A percentile compares a stretch with the other conserved stretches of the same genome.
Conservation (phyloP, 2,329 filamentous ascomycete species). For the Fusarium sp. region DNA sequence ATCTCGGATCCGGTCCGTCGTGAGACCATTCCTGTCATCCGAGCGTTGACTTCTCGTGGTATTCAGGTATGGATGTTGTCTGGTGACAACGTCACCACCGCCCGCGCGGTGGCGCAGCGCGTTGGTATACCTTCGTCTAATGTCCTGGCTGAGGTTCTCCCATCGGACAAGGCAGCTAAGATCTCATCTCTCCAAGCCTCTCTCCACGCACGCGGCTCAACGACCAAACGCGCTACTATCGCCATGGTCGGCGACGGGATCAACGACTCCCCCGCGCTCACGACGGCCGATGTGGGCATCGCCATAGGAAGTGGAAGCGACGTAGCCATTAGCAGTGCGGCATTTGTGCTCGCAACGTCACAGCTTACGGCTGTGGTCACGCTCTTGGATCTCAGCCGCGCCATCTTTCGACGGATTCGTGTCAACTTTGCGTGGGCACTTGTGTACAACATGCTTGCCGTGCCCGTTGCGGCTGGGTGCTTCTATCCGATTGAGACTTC, state of each 20-base stretch:
- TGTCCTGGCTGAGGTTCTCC: constrained; percentile 88
- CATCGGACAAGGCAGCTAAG: constrained; percentile 81
- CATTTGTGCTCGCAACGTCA: constrained; percentile 82
- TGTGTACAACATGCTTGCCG: constrained; percentile 80
- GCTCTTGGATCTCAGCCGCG: constrained; percentile 74
- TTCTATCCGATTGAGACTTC: constrained; percentile 68
- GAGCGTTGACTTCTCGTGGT: constrained; percentile 69
- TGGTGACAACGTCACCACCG: constrained; percentile 89
- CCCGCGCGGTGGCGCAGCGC: constrained; percentile 77
- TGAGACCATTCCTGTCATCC: constrained; percentile 73
- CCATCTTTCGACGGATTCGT: constrained; percentile 81
- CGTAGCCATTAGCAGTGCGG: constrained; percentile 82
- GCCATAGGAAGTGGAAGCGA: constrained; percentile 86
- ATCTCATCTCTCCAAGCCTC: constrained; percentile 70
- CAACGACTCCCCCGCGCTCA: constrained; percentile 86
- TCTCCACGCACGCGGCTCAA: constrained; percentile 50
- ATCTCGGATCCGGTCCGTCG: constrained; percentile 84
- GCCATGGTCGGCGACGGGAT: constrained; percentile 92
- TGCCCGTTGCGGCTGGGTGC: constrained; percentile 84
- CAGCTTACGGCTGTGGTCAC: constrained; percentile 76
- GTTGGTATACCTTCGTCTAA: constrained; percentile 79
- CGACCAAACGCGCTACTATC: constrained; percentile 61
- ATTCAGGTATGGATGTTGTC: constrained; percentile 92
- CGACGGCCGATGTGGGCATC: constrained; percentile 83
- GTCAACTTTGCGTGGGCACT: constrained; percentile 89